Base-by-base conservation (phyloP, 164 flowering plant genomes). In the Stephania yunnanensis region DNA sequence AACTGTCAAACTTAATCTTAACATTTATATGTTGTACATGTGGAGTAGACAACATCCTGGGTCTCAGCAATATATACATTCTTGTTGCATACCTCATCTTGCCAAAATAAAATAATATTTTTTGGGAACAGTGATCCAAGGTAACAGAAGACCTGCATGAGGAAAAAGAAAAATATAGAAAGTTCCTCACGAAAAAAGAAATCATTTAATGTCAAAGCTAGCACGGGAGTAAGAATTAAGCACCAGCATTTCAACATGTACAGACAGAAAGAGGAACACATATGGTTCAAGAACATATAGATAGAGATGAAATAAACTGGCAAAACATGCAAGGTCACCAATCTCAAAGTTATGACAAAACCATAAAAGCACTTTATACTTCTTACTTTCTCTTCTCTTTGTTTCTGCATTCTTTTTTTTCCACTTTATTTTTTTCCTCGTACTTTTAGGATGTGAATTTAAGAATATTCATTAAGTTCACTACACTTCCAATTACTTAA, bases 91-190 rank as follows among this genome's bases (percentile, higher is more conserved):
- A 95, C 98, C 99, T 95, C 98, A 83, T 95, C 99, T 83, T 92
- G 96, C 98, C 96, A 93, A 86, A 91, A 92, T 82, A 90, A 81
- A 82, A 73, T 75, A 25, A 92, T 83, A 78, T 93, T 92, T 85
- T 81, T 91, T 36, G 97, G 99, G 81, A 95, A 95, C 22, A 92
- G 91, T 48, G 98, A 92, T 25, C 93, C 89, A 82, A 93, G 77
- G 75, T 85, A 84, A 78, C 88, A 88, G 46, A 95, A 82, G 67
- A 93, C 97, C 97, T 93, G 92, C 81, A 84, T 78, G 73, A 63
- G 9, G 36, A 36, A 75, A 52, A 55, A 72, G 25, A 8, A 29
- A 46, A 72, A n/a, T 65, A 46, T 42, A 29, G 61, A 76, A 12
- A 36, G 6, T 22, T 46, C 50, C 22, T 11, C 70, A 55, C 66